A percentile compares a stretch with the other conserved stretches of the same genome.
These are phyloP conservation scores for Mycena sp. DNA, from an alignment of 1,284 basidiomycete species.

Conservation along the genomic window DNA sequence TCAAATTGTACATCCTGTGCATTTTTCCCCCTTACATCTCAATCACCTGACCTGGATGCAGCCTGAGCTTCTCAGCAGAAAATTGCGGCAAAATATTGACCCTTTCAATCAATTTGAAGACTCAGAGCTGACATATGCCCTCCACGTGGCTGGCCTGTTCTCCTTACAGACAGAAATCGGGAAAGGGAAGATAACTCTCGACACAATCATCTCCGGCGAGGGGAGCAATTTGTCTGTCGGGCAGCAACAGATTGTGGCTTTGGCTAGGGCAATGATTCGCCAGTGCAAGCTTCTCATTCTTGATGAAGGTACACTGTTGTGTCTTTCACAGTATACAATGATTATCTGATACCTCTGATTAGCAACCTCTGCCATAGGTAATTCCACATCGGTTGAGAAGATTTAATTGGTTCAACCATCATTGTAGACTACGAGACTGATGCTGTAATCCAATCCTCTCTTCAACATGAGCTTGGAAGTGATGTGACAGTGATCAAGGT, in stretches of 20 bases:
- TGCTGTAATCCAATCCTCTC: constrained; percentile 63
- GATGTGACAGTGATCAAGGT: constrained; percentile 71
- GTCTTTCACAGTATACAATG: constrained; percentile 58
- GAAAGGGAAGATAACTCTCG: constrained; percentile 58
- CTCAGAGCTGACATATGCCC: constrained; percentile 59
- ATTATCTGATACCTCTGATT: constrained; percentile 40
- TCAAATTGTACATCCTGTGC: constrained; percentile 52
- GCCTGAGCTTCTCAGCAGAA: constrained; percentile 73
- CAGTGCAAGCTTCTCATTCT: constrained; percentile 68
- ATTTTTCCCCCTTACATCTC: constrained; percentile 28
- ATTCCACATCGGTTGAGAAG: constrained; percentile 19
- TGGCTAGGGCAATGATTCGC: constrained; percentile 60
- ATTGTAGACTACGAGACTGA: constrained; percentile 65
- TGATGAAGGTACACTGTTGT: constrained; percentile 53
- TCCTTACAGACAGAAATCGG: constrained; percentile 60
- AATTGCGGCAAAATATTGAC: constrained; percentile 66
- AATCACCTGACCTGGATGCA: constrained; percentile 53
- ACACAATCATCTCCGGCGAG: constrained; percentile 61
- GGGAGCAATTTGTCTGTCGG: constrained; percentile 77
- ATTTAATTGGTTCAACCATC: constrained; percentile 27
- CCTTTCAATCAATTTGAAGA: constrained; percentile 82
- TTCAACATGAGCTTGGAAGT: constrained; percentile 59
- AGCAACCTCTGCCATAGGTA: constrained; percentile 17
- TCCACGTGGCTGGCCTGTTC: constrained; percentile 65
- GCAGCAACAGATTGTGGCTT: constrained; percentile 72